phyloP scores from a whole-genome alignment of 1,284 basidiomycete genomes.

The Tetrapyrgos nigripes region DNA sequence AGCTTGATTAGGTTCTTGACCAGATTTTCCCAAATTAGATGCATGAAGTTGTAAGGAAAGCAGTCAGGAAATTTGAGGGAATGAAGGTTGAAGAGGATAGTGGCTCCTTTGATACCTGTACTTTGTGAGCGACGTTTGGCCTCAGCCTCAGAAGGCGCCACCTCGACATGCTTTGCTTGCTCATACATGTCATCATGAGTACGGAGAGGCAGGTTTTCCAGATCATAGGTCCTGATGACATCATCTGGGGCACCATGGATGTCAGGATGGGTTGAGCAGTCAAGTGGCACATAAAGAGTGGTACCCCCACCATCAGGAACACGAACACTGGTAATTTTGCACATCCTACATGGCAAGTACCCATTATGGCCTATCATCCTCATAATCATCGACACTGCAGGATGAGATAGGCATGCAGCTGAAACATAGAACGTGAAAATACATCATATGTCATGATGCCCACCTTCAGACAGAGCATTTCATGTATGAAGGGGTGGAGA shows the following conservation, averaged over 20 bases:
- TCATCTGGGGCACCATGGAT: conserved; percentile 1
- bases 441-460: conserved; percentile 45
- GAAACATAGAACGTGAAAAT: conserved; percentile 29
- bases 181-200: conserved; percentile 38
- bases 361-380: conserved; percentile 55
- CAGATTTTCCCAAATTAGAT: no score
- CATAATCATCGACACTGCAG: conserved; percentile 49
- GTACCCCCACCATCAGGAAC: background rate
- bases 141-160: conserved; percentile 26
- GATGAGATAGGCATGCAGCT: conserved; percentile 45
- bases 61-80: conserved; percentile 46
- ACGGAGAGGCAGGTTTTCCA: conserved; percentile 42
- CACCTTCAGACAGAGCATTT: conserved; percentile 39
- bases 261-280: conserved; percentile 25
- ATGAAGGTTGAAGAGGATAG: conserved; percentile 36
- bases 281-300: conserved; percentile 45
- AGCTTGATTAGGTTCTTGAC: conserved; percentile 44
- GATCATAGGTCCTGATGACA: conserved; percentile 32
- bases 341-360: conserved; percentile 48
- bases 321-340: conserved; percentile 43
- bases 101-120: conserved; percentile 49
- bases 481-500: conserved; percentile 42
- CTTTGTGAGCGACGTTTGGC: conserved; percentile 33
- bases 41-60: conserved; percentile 57
- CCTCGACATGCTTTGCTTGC: conserved; percentile 40